phyloP scores from a whole-genome alignment of 164 flowering plant species.

The Stephania yunnanensis region DNA sequence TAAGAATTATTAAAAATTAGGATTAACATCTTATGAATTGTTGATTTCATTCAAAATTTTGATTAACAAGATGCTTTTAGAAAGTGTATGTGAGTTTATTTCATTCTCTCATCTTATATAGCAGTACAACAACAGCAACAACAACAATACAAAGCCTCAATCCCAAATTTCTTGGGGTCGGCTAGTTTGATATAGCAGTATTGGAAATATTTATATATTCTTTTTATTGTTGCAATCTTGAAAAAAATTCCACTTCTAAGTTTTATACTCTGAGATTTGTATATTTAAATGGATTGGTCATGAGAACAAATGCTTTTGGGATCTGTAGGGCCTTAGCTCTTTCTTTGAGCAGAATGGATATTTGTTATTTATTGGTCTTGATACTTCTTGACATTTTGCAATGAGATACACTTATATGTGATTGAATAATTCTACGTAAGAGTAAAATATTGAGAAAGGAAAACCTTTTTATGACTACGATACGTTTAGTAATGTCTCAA shows the following conservation, averaged over 20 bases:
- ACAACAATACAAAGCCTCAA: no score
- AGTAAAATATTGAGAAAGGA: no score
- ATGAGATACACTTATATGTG: no score
- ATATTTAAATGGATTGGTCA: neutral
- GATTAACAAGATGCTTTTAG: neutral
- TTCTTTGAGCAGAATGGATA: neutral
- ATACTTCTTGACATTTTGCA: neutral
- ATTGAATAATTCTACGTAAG: no score
- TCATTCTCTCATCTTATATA: no score
- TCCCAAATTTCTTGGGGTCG: no score
- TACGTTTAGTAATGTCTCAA: no score
- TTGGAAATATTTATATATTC: neutral
- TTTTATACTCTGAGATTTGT: neutral
- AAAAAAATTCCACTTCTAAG: neutral
- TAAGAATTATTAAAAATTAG: no score
- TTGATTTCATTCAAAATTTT: neutral
- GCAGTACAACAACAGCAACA: no score
- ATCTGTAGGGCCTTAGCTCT: neutral
- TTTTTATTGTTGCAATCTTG: neutral
- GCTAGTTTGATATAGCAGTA: neutral
- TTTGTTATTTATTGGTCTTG: neutral
- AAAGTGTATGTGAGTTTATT: no score
- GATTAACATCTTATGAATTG: neutral
- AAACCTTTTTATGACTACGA: no score
- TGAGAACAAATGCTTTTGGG: neutral